Evolutionary conservation across 2,329 filamentous ascomycete genomes (phyloP), one percentile per base, ranked within the genome.

Genomic region (Xylariomycetidae sp.): DNA sequence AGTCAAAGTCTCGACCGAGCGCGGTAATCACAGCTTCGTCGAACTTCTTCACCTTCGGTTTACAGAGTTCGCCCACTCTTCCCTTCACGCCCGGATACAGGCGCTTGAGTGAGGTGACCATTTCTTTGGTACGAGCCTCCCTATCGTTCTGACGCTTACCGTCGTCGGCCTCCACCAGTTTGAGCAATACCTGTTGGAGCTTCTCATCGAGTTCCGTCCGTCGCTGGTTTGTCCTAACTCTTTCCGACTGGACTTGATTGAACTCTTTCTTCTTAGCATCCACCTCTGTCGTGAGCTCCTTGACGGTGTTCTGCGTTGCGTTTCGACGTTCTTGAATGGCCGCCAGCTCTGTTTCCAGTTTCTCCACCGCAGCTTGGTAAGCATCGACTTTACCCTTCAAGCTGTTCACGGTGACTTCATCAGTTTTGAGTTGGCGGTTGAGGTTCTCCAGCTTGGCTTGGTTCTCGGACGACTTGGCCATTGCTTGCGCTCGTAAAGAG

Each of bases 41-140:
- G 53, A 82, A 98, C 59, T 96, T 97, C 64, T 94, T 96, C 64
- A 96, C 88, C 61, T 96, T 97, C 2, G 92, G 90, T 46, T 87
- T 89, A 66, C 92, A 96, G 26, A 98, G 75, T 45, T 95, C 88
- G 42, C 88, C 87, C 28, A 97, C 78, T 28, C 90, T 82, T 14
- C 92, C 92, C 46, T 86, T 86, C 27, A 98, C 90, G 29, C 90
- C 90, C 2, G 88, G 87, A 50, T 88, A 95, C 43, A 95, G 85
- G 33, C 88, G 83, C 60, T 94, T 95, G 51, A 98, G 70, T 19
- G 86, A 82, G 9, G 82, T 80, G 20, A 97, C 82, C 54, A 87
- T 85, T 54, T 95, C 89, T 50, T 87, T 88, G 52, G 83, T 80
- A 38, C 80, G 73, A 16, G 76, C 65, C 54, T 97, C 90, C 54